A percentile compares a stretch with the other conserved stretches of the same genome.
phyloP scores from a whole-genome alignment of 495 filamentous ascomycete species.

The Bacidia gigantensis region DNA sequence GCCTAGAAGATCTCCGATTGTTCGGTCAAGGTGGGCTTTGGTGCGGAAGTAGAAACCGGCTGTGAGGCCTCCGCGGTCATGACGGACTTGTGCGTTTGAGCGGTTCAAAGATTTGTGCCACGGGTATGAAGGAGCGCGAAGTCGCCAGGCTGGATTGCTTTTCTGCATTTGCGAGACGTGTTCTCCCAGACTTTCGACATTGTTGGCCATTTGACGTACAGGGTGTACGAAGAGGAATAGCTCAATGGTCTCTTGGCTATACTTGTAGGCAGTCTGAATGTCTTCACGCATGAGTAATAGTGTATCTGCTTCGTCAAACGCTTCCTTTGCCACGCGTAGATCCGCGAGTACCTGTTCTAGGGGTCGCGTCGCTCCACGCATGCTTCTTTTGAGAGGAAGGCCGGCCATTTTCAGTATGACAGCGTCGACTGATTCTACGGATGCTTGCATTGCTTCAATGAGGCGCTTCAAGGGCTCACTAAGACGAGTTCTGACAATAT shows the following conservation, averaged over 20 bases:
- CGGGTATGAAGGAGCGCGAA: slow-evolving; percentile 39
- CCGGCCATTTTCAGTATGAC: slow-evolving; percentile 33
- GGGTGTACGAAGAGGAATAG: slow-evolving; percentile 43
- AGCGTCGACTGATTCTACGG: slow-evolving; percentile 30
- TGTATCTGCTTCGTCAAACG: slow-evolving; percentile 28
- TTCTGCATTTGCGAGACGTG: slow-evolving; percentile 36
- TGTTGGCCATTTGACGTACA: slow-evolving; percentile 37
- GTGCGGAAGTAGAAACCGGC: slow-evolving; percentile 40
- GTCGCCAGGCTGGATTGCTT: slow-evolving; percentile 21
- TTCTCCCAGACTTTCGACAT: slow-evolving; percentile 28
- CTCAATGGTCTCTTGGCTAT: slow-evolving; percentile 33
- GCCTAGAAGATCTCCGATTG: slow-evolving; percentile 27
- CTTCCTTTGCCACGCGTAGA: slow-evolving; percentile 24
- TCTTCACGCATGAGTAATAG: slow-evolving; percentile 21
- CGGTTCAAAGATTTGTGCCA: slow-evolving; percentile 36
- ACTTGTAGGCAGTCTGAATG: slow-evolving; percentile 21
- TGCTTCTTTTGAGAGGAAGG: too few species aligned
- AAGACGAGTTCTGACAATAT: slow-evolving; percentile 29
- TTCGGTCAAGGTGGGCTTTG: slow-evolving; percentile 30
- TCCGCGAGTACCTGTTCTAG: slow-evolving; percentile 9
- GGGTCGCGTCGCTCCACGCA: too few species aligned
- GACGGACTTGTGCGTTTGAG: slow-evolving; percentile 40
- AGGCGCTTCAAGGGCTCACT: slow-evolving; percentile 32
- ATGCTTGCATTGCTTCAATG: slow-evolving; percentile 30
- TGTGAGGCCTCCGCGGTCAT: slow-evolving; percentile 44